Base-by-base conservation (phyloP, 1,284 basidiomycete species). In the Marasmius sp. region DNA sequence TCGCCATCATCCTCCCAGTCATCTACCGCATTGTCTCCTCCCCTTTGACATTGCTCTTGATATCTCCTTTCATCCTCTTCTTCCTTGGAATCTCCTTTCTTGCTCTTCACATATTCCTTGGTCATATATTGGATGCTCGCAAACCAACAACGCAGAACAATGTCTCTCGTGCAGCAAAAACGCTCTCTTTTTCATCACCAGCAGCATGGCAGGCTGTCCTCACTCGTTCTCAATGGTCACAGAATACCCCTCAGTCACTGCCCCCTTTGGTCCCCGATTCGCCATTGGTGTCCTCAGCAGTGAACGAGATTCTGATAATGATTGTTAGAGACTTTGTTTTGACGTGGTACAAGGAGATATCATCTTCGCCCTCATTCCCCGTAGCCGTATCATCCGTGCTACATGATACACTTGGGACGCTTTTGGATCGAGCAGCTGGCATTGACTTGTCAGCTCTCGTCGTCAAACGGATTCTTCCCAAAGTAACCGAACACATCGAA, bases 181-280 rank as follows among this genome's bases (percentile, higher is more conserved):
- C 91, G 0, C 80, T 95, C 53, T 83, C 85, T 2, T 95, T 96
- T 77, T 93, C 93, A 7, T 94, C 93, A 1, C 91, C 93, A 12
- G 93, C 94, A 58, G 93, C 94, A 47, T 96, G 94, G 94, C 91
- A 94, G 70, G 92, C 89, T 0, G 89, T 93, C 47, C 80, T 92
- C 50, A 94, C 86, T 47, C 85, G 93, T 33, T 91, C 90, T 9
- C 85, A 89, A 71, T 96, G 94, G 94, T 92, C 89, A 2, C 83
- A 88, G 68, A 88, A 80, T 69, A 79, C 81, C 10, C 84, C 84
- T 2, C 87, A 86, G 69, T 80, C 82, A n/a, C 79, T 88, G 33
- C 80, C 87, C 1, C 82, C 85, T 34, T 74, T 90, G 38, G 80
- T 80, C 64, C 87, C 88, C 37, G 81, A 85, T 38, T 85, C 85